phyloP scores from a whole-genome alignment of 106 monocot genomes.

The Dendrobium huoshanense region DNA sequence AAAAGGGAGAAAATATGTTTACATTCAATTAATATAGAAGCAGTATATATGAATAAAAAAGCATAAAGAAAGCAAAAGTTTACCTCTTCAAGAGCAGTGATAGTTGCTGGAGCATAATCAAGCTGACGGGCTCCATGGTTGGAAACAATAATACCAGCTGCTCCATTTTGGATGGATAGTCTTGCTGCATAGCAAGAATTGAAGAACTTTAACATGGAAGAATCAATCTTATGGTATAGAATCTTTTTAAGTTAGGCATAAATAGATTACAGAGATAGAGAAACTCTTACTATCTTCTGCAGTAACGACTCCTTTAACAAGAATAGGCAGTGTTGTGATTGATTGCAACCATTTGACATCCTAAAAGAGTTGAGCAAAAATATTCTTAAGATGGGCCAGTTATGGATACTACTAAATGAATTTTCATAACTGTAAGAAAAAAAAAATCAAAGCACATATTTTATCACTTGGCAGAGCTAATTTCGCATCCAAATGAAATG shows the following conservation, averaged over 20 bases:
- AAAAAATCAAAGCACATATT: too few species aligned
- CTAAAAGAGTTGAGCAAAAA: constrained; percentile 12
- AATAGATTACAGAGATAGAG: background rate
- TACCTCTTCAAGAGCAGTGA: constrained; percentile 58
- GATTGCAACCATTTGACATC: constrained; percentile 53
- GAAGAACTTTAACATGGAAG: background rate
- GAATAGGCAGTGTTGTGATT: constrained; percentile 43
- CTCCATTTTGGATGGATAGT: constrained; percentile 42
- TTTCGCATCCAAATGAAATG: too few species aligned
- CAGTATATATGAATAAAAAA: too few species aligned
- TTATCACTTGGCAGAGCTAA: too few species aligned
- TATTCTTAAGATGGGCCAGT: too few species aligned
- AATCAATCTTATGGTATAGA: background rate
- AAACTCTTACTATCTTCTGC: constrained; percentile 38
- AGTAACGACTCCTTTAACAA: constrained; percentile 50
- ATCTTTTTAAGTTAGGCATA: background rate
- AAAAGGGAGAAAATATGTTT: too few species aligned
- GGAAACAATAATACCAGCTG: constrained; percentile 58
- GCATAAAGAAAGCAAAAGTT: background rate
- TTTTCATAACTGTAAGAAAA: too few species aligned
- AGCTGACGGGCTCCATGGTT: constrained; percentile 78
- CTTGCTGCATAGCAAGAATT: constrained; percentile 26
- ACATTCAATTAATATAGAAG: too few species aligned
- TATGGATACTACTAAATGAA: too few species aligned
- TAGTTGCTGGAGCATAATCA: constrained; percentile 57